Base-by-base conservation (phyloP, 2,329 filamentous ascomycete genomes). In the Penicillium sp. region DNA sequence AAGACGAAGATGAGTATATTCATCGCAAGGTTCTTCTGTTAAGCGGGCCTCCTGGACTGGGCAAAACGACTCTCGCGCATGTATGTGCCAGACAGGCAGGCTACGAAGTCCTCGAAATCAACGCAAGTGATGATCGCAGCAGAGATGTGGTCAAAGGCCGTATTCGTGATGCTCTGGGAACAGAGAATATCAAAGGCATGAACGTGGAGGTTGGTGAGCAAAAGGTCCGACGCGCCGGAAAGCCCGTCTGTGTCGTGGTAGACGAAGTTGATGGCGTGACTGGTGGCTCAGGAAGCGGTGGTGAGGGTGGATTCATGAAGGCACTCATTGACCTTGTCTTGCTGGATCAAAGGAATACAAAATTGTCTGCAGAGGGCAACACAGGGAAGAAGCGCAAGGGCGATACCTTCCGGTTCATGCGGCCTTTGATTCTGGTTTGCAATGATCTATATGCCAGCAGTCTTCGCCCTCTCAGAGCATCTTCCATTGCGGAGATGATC, bases 181-280 rank as follows among this genome's bases (percentile, higher is more conserved):
- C 94, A 0, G 93, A 99, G 71, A 97, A 91, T 56, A 93, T 99
- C 57, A 94, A 90, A 69, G 84, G 79, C 47, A 85, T 73, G 67
- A 83, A 73, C 29, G 67, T 76, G 10, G 78, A 81, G 55, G 67
- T 80, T 48, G 73, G 74, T 47, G 71, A 75, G 11, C 64, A 80
- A 66, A 65, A 85, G 74, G 75, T 85, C 10, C 82, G 83, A 51
- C 95, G 91, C 68, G 81, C 88, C 32, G 92, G 90, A 11, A 90
- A 87, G 55, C 95, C 94, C 0, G 87, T 97, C 0, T 99, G 94
- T 63, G 90, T 99, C 4, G 83, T 99, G 2, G 91, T 99, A 1
- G 94, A 99, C 67, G 94, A 99, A 74, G 94, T 97, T 1, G 94
- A 99, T 69, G 94, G 94, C 39, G 94, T 95, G 0, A 91, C 96